Conservation (phyloP, 306 rosid species). For the Astragalus membranaceus region DNA sequence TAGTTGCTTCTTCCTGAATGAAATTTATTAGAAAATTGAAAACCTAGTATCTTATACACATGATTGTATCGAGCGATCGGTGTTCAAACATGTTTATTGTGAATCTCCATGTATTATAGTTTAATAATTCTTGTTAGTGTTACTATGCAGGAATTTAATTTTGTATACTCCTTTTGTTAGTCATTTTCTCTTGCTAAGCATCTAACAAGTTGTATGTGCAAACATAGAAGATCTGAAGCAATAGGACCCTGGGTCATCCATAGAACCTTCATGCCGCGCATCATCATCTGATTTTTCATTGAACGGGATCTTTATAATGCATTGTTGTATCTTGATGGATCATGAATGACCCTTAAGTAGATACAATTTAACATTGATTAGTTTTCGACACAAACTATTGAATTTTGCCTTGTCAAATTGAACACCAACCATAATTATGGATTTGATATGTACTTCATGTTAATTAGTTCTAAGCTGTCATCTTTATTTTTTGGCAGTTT, state of each 20-base stretch:
- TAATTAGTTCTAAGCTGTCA: neutral
- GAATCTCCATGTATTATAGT: neutral
- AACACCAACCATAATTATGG: neutral
- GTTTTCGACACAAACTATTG: neutral
- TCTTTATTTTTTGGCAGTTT: slow-evolving; percentile 47
- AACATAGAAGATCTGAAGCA: neutral
- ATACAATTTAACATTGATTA: neutral
- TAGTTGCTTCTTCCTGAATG: neutral
- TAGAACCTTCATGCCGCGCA: neutral
- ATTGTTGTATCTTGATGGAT: neutral
- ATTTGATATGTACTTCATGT: neutral
- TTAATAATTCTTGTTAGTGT: neutral
- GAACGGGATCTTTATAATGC: neutral
- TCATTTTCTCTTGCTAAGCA: neutral
- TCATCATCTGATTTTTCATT: neutral
- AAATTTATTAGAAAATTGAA: neutral
- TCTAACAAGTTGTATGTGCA: neutral
- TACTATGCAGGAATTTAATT: neutral
- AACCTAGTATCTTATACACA: neutral
- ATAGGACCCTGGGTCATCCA: neutral
- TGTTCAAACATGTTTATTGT: neutral
- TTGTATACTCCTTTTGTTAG: neutral
- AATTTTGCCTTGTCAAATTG: neutral
- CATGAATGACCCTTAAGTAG: neutral
- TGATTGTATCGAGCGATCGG: neutral